Conservation (phyloP, 371 early-diverging fungal species). For the Capillidium rhysosporum region DNA sequence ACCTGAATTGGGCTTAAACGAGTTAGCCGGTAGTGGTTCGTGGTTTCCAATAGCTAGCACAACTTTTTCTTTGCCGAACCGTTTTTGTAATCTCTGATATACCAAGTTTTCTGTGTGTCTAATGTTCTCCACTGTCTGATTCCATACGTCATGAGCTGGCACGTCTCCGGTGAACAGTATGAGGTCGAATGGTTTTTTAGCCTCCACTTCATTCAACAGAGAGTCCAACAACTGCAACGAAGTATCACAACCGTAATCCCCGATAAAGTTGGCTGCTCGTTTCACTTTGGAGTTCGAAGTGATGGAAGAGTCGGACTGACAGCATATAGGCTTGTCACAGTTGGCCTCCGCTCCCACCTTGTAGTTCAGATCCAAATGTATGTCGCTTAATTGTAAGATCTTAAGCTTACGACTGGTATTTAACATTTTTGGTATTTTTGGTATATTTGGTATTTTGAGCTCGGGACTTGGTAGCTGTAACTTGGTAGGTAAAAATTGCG, state of each 20-base stretch:
- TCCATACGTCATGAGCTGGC: conserved; percentile 7
- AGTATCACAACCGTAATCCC: conserved; percentile 10
- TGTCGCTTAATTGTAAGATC: conserved; percentile 10
- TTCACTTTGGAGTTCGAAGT: conserved; percentile 2
- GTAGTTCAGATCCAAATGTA: conserved; percentile 10
- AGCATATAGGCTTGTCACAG: conserved; percentile 12
- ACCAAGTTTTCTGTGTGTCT: background rate
- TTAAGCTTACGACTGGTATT: background rate
- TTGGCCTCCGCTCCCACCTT: conserved; percentile 9
- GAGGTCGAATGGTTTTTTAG: background rate
- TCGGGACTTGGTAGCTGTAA: background rate
- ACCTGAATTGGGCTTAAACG: conserved; percentile 7
- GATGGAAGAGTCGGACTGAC: background rate
- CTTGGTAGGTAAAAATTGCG: background rate
- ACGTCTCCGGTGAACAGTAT: conserved; percentile 5
- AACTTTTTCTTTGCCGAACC: background rate
- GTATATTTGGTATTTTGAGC: background rate
- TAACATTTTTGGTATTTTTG: too few species aligned
- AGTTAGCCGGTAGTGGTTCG: conserved; percentile 9
- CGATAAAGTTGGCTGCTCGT: conserved; percentile 9
- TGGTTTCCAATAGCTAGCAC: conserved; percentile 11
- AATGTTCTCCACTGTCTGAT: background rate
- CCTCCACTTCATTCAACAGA: conserved; percentile 3
- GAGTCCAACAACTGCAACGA: conserved; percentile 4
- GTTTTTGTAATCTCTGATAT: background rate